Conservation (phyloP, 108 stramenopile genomes). For the Bacterosira constricta region DNA sequence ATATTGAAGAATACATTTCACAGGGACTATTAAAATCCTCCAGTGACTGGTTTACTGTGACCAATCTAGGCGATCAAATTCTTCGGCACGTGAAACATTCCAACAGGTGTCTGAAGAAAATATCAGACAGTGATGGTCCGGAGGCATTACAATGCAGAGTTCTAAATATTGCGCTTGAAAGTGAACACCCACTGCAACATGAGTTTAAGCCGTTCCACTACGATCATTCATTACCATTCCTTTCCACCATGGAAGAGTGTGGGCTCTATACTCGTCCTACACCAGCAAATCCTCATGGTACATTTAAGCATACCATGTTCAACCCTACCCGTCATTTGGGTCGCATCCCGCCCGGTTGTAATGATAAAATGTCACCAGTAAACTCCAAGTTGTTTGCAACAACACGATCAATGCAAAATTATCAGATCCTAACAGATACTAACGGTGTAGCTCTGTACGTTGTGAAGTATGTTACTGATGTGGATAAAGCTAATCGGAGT, state of each 20-base stretch:
- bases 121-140: neutral
- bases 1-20: slow-evolving; percentile 5
- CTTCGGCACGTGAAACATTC: slow-evolving; percentile 6
- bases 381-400: neutral
- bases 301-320: neutral
- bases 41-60: neutral
- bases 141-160: neutral
- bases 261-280: neutral
- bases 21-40: no score
- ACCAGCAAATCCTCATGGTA: neutral
- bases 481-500: slow-evolving; percentile 6
- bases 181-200: neutral
- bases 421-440: neutral
- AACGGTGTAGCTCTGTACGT: slow-evolving; percentile 14
- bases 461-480: slow-evolving; percentile 14
- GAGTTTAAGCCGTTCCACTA: neutral
- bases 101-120: slow-evolving; percentile 7
- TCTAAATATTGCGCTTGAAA: neutral
- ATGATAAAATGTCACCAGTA: slow-evolving; percentile 7
- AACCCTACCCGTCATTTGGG: slow-evolving; percentile 17
- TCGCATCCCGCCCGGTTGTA: neutral
- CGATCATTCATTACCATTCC: neutral
- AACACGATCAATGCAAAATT: slow-evolving; percentile 11
- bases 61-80: neutral
- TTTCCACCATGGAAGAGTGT: neutral